phyloP scores from a whole-genome alignment of 2,329 filamentous ascomycete species.

The Chaetomium strumarium region DNA sequence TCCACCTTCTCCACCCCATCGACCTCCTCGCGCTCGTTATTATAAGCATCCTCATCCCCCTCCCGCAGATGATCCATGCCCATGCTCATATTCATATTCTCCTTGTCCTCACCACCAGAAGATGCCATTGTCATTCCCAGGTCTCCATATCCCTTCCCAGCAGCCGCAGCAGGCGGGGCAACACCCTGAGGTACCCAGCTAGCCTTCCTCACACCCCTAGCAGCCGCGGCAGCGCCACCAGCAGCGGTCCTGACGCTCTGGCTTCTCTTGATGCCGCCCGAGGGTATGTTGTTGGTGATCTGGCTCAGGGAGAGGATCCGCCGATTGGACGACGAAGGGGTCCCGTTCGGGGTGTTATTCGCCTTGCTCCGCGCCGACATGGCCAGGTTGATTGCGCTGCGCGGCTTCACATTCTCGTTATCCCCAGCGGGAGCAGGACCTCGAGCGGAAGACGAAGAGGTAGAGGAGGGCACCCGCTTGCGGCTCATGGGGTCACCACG shows the following conservation, averaged over 20 bases:
- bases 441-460: slow-evolving; percentile 34
- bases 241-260: slow-evolving; percentile 68
- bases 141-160: slow-evolving; percentile 44
- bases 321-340: slow-evolving; percentile 34
- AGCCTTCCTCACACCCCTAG: slow-evolving; percentile 53
- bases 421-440: slow-evolving; percentile 17
- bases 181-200: slow-evolving; percentile 52
- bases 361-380: slow-evolving; percentile 47
- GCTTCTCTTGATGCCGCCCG: slow-evolving; percentile 64
- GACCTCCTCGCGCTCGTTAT: slow-evolving; percentile 1
- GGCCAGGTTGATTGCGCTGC: slow-evolving; percentile 46
- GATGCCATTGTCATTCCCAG: slow-evolving; percentile 52
- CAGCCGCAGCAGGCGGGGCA: slow-evolving; percentile 19
- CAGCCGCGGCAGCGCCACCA: slow-evolving; percentile 28
- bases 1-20: neutral
- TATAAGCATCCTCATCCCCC: slow-evolving; percentile 46
- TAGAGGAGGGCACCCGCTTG: slow-evolving; percentile 42
- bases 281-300: slow-evolving; percentile 69
- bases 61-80: slow-evolving; percentile 44
- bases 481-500: slow-evolving; percentile 52
- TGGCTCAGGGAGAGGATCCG: slow-evolving; percentile 88
- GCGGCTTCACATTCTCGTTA: slow-evolving; percentile 24
- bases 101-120: slow-evolving; percentile 38
- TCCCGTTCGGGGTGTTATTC: slow-evolving; percentile 37
- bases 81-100: slow-evolving; percentile 24